phyloP scores from a whole-genome alignment of 2,329 filamentous ascomycete genomes.

The Pseudopyricularia cyperi region DNA sequence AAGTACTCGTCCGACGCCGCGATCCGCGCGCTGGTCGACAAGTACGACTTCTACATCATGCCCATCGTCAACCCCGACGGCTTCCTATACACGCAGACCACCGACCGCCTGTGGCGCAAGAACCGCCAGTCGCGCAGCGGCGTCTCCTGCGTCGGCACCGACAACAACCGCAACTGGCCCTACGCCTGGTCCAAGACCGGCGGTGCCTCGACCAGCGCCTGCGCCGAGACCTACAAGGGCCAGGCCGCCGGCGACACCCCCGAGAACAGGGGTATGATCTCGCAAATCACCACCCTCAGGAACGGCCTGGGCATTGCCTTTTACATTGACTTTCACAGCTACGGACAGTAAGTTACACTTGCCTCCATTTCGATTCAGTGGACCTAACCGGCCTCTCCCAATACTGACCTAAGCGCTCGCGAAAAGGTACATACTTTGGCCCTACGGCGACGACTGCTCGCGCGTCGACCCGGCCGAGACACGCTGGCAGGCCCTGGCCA shows the following conservation, averaged over 20 bases:
- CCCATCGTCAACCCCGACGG: conserved; percentile 51
- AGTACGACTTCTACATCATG: conserved; percentile 54
- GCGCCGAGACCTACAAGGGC: conserved; percentile 28
- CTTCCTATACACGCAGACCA: conserved; percentile 30
- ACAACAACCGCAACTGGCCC: conserved; percentile 40
- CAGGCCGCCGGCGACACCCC: conserved; percentile 25
- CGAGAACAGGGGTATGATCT: conserved; percentile 35
- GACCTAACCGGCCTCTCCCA: background rate
- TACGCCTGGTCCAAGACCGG: conserved; percentile 30
- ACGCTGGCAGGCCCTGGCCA: background rate
- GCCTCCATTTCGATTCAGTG: background rate
- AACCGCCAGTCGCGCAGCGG: conserved; percentile 31
- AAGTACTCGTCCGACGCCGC: conserved; percentile 26
- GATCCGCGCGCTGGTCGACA: conserved; percentile 36
- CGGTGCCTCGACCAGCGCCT: conserved; percentile 31
- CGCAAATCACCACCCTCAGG: conserved; percentile 19
- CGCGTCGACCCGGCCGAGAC: conserved; percentile 2
- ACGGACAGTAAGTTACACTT: conserved; percentile 29
- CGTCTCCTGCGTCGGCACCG: conserved; percentile 35
- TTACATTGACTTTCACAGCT: conserved; percentile 54
- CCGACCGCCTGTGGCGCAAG: conserved; percentile 48
- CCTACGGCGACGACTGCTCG: conserved; percentile 37
- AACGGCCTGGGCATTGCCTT: conserved; percentile 36
- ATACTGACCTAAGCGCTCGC: background rate
- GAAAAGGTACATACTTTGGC: background rate